Base-by-base conservation (phyloP, 192 early-diverging fungal species). In the Rhizoclosmatium globosum region DNA sequence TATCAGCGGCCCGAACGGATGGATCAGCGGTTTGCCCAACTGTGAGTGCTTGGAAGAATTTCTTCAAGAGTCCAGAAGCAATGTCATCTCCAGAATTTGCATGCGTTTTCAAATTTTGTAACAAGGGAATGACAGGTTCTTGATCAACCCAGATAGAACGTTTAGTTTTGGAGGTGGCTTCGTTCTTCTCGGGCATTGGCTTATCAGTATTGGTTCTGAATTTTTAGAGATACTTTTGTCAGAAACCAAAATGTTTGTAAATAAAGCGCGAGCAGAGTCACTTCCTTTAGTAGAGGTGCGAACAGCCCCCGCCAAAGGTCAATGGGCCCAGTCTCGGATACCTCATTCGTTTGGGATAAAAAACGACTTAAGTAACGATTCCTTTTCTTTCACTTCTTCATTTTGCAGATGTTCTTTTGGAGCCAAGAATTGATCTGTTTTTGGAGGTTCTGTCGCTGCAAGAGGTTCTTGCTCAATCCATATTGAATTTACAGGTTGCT, bases 1-100 rank as follows among this genome's bases (percentile, higher is more conserved):
- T 39, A 64, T 74, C 72, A 6, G 72, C 72, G 9, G 60, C 59
- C 3, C 44, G 23, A 3, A 47, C 60, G 31, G 56, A 38, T 17
- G 56, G 58, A 44, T 68, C 66, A 7, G 4, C 15, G 3, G 2
- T 13, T 3, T n/a, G 15, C 13, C 48, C 48, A 48, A 21, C 11
- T 4, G 70, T 3, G 1, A 74, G 44, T 2, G 72, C 59, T 45
- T 62, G 15, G 59, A 74, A 74, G 46, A 74, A 74, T n/a, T n/a
- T 21, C 2, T 74, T 41, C 1, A 62, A 11, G 11, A 74, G n/a
- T 15, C n/a, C n/a, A 44, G 72, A 23, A 45, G 72, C 72, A n/a
- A 64, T 31, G 9, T 7, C 1, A 39, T 48, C 57, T 17, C 72
- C 72, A 44, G 43, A 45, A 9, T 60, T 43, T n/a, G 72, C 15